Conservation (phyloP, 2,329 filamentous ascomycete species). For the Corniculantispora saksenae region DNA sequence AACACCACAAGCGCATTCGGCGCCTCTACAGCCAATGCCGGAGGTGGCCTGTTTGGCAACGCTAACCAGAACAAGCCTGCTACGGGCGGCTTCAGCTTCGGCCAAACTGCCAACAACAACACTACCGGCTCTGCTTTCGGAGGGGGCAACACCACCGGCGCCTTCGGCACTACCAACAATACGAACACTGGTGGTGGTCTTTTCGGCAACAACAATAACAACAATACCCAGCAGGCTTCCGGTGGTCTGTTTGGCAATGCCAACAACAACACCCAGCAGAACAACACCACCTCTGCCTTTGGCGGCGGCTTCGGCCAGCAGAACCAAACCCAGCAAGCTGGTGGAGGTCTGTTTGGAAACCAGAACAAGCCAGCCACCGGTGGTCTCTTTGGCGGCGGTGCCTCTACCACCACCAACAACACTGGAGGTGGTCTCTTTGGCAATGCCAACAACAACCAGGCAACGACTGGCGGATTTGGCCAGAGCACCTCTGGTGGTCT, state of each 20-base stretch:
- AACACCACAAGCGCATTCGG: constrained; percentile 30
- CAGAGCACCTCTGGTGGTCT: constrained; percentile 34
- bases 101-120: constrained; percentile 39
- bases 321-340: constrained; percentile 15
- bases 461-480: constrained; percentile 7
- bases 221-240: background rate
- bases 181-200: constrained; percentile 25
- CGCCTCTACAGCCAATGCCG: constrained; percentile 28
- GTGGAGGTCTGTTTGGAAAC: constrained; percentile 45
- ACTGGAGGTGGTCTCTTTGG: constrained; percentile 43
- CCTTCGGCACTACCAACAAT: constrained; percentile 37
- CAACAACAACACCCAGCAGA: constrained; percentile 18
- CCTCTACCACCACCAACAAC: constrained; percentile 45
- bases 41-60: constrained; percentile 48
- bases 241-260: constrained; percentile 41
- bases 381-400: constrained; percentile 39
- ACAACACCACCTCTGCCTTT: constrained; percentile 26
- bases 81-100: constrained; percentile 42
- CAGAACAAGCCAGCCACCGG: constrained; percentile 27
- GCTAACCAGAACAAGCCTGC: constrained; percentile 41
- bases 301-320: constrained; percentile 18
- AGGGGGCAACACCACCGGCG: constrained; percentile 33
- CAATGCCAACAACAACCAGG: constrained; percentile 32
- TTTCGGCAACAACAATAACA: constrained; percentile 37
- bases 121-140: constrained; percentile 26